Conservation (phyloP, 164 flowering plant species). For the Malania oleifera region DNA sequence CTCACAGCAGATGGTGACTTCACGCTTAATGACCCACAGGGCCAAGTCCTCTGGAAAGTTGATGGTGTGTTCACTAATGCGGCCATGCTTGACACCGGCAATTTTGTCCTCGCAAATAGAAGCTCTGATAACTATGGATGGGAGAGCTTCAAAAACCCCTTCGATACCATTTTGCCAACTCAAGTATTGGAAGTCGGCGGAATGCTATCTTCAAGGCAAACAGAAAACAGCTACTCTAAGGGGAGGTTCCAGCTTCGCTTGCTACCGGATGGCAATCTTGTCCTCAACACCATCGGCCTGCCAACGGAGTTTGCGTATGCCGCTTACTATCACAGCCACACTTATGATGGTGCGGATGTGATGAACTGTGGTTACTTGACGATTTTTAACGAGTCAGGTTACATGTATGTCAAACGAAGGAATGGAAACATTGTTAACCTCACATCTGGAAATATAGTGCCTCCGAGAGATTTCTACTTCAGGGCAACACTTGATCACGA, state of each 20-base stretch:
- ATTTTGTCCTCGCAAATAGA: not conserved
- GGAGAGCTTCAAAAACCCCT: constrained; percentile 4
- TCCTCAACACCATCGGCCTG: too few relatives aligned
- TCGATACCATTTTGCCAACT: constrained; percentile 2
- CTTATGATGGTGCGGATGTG: constrained; percentile 8
- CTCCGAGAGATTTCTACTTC: too few relatives aligned
- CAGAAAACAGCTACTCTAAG: not conserved
- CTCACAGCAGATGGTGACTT: not conserved
- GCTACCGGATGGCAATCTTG: constrained; percentile 25
- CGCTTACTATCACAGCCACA: constrained; percentile 25
- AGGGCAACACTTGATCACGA: too few relatives aligned
- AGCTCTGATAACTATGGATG: not conserved
- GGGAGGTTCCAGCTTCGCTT: not conserved
- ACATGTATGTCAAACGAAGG: too few relatives aligned
- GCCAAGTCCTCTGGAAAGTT: not conserved
- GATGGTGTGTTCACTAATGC: too few relatives aligned
- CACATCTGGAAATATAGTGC: too few relatives aligned
- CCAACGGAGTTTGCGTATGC: too few relatives aligned
- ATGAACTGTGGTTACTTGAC: not conserved
- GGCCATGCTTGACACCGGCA: constrained; percentile 1
- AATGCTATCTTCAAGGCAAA: not conserved
- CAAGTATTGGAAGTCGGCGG: not conserved
- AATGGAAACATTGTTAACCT: too few relatives aligned
- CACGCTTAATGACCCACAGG: not conserved
- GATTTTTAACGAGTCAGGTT: too few relatives aligned